A percentile compares a stretch with the other conserved stretches of the same genome.
Evolutionary conservation across 2,329 filamentous ascomycete genomes (phyloP).

Genomic region (Colletotrichum sidae): DNA sequence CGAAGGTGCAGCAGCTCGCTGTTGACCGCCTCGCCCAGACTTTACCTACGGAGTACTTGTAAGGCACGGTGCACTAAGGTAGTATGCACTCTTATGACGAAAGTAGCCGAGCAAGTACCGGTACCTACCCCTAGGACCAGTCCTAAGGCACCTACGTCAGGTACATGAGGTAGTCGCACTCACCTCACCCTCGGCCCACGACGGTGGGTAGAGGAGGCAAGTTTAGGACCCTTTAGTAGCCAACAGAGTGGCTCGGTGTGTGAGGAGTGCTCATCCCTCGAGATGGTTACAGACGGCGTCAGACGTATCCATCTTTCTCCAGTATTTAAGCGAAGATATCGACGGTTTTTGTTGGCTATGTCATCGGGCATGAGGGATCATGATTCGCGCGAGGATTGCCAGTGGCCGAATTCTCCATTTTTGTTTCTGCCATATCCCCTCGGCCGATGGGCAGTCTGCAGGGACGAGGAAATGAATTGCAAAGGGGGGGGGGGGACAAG

Average conservation of each 20-base stretch:
- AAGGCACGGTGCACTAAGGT: too few relatives aligned
- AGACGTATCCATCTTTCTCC: slow-evolving; percentile 29
- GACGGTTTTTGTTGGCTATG: slow-evolving; percentile 14
- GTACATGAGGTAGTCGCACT: not conserved
- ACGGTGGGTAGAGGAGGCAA: slow-evolving; percentile 7
- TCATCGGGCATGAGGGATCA: slow-evolving; percentile 16
- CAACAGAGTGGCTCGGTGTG: slow-evolving; percentile 6
- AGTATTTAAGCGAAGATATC: slow-evolving; percentile 30
- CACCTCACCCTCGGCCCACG: slow-evolving; percentile 11
- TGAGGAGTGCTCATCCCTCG: slow-evolving; percentile 3
- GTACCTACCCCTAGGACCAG: not conserved
- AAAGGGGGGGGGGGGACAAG: slow-evolving; percentile 27
- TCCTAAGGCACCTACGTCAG: not conserved
- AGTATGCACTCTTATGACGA: slow-evolving; percentile 13
- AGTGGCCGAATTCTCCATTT: slow-evolving; percentile 33
- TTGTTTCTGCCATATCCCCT: slow-evolving; percentile 29
- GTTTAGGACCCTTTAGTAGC: slow-evolving; percentile 14
- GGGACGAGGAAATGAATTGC: not conserved
- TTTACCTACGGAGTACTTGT: not conserved
- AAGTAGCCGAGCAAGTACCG: slow-evolving; percentile 25
- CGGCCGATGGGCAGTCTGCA: slow-evolving; percentile 6
- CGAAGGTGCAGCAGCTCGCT: too few relatives aligned
- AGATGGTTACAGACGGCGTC: slow-evolving; percentile 24
- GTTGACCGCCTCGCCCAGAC: not conserved
- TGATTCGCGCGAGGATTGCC: slow-evolving; percentile 33